phyloP scores from a whole-genome alignment of 345 rosid species.

The Brassica incana region DNA sequence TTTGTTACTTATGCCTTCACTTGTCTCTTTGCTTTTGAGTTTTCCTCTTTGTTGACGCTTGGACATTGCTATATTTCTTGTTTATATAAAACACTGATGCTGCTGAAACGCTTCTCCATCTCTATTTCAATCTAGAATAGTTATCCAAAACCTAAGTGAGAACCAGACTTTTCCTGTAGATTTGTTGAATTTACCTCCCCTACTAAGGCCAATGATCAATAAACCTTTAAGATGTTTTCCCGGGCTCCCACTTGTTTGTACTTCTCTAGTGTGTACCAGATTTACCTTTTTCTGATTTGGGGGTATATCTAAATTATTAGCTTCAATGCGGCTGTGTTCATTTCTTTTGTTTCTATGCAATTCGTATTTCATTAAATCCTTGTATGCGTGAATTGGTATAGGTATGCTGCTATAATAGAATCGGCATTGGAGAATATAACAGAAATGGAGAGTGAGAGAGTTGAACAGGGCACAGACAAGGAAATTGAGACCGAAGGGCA shows the following conservation, averaged over 20 bases:
- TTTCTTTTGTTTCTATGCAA: background rate
- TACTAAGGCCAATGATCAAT: background rate
- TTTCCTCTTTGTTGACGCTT: background rate
- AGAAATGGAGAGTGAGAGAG: conserved; percentile 22
- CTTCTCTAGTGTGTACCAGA: background rate
- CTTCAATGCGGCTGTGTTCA: background rate
- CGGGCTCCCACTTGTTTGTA: background rate
- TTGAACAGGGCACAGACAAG: background rate
- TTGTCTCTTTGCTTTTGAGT: background rate
- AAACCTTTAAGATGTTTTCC: background rate
- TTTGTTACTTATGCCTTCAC: background rate
- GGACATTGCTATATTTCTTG: background rate
- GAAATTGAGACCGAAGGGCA: conserved; percentile 16
- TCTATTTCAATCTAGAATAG: too few relatives aligned
- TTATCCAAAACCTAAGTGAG: background rate
- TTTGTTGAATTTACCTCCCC: background rate
- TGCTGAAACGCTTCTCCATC: background rate
- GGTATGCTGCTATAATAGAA: conserved; percentile 31
- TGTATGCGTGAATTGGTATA: conserved; percentile 13
- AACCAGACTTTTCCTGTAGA: background rate
- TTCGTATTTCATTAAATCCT: background rate
- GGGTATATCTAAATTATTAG: background rate
- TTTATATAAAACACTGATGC: background rate
- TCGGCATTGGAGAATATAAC: conserved; percentile 32
- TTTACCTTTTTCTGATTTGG: background rate